Evolutionary conservation across 805 yeast genomes (phyloP), one percentile per base, ranked within the genome.

Genomic region (Candida caryicola): DNA sequence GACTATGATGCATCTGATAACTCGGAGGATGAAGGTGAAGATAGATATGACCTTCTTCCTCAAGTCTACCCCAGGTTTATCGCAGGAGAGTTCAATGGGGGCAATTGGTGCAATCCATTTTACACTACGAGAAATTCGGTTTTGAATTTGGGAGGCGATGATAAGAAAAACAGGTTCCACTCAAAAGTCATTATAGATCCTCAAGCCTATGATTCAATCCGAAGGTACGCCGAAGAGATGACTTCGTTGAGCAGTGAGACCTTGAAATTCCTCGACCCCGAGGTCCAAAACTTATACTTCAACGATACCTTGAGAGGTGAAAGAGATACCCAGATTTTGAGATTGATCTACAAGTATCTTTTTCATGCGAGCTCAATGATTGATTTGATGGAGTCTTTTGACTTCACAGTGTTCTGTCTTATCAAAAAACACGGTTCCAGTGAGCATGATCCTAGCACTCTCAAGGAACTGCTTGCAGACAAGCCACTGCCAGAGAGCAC

Each of bases 71-170:
- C 93, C 6, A 68, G 93, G 42, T 81, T 84, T 50, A 60, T 85
- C 14, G 69, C 73, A 29, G 79, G 79, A 19, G 77, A 75, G 38
- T 84, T 80, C 55, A 80, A 80, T 48, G 91, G 89, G 13, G 91
- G 90, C n/a, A 80, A 81, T 43, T 84, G 89, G 82, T 74, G 77
- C 33, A 83, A 82, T 50, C 86, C 85, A 17, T 81, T 82, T 47
- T 75, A 77, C 46, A 55, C 69, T 31, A 51, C 67, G 33, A 47
- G 50, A 25, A 68, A 63, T 34, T 52, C 59, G 5, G 63, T 62
- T 16, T 57, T 66, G 26, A 69, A 66, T 47, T 62, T 60, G 19
- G 64, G 72, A 47, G 74, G 73, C 2, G 71, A 67, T 43, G 71
- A 67, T 19, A 54, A 66, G 39, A 69, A 69, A 36, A 67, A 60